A percentile compares a stretch with the other conserved stretches of the same genome.
phyloP scores from a whole-genome alignment of 352 stramenopile genomes.

The Globisporangium abappressorium region DNA sequence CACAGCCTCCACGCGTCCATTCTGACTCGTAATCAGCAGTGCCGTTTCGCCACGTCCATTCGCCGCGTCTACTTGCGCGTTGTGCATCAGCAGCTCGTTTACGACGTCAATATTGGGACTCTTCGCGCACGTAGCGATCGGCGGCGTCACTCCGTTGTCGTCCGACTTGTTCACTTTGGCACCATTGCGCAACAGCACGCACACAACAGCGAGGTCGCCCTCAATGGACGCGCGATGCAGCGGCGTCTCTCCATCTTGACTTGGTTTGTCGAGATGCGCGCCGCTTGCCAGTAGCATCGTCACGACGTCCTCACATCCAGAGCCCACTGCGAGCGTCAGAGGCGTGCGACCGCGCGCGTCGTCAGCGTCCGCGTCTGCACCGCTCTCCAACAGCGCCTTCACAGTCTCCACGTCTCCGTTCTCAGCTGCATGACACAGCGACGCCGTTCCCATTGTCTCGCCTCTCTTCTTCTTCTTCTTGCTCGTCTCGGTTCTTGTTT shows the following conservation, averaged over 20 bases:
- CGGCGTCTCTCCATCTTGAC: neutral
- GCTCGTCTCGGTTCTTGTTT: neutral
- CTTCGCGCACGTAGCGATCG: neutral
- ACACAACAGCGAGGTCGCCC: neutral
- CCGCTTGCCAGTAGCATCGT: neutral
- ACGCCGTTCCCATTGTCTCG: neutral
- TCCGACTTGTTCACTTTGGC: neutral
- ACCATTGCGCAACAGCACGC: neutral
- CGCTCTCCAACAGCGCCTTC: conserved; percentile 38
- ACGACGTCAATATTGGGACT: neutral
- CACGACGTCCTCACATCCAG: too few relatives aligned
- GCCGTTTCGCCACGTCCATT: neutral
- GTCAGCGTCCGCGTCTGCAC: too few relatives aligned
- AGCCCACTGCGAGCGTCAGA: too few relatives aligned
- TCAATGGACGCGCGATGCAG: neutral
- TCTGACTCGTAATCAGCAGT: neutral
- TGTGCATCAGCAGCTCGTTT: neutral
- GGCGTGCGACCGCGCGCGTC: too few relatives aligned
- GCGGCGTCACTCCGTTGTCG: neutral
- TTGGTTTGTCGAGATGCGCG: neutral
- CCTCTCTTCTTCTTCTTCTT: neutral
- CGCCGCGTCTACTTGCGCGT: neutral
- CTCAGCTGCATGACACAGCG: neutral
- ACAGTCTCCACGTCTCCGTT: neutral
- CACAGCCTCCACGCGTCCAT: neutral